Percentiles rank a stretch among this genome's conserved stretches.
Conservation (phyloP, 805 yeast genomes). For the Ogataea saltuana region DNA sequence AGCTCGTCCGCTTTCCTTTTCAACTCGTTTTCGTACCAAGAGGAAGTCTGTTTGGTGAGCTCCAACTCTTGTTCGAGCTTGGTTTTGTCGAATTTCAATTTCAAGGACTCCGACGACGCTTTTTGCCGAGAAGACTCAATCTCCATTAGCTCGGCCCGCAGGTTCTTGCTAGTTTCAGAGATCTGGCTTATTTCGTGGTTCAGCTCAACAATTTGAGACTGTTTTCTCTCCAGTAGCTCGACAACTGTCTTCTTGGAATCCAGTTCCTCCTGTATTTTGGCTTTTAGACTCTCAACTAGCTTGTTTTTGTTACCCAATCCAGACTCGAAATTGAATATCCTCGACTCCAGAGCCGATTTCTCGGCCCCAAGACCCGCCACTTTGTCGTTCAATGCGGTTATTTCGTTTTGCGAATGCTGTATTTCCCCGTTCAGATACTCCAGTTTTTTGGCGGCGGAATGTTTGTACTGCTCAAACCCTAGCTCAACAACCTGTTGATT, state of each 20-base stretch:
- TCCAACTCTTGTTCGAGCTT: conserved; percentile 34
- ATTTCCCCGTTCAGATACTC: conserved; percentile 36
- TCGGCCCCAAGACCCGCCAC: conserved; percentile 23
- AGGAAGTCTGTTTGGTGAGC: conserved; percentile 33
- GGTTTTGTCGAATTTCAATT: conserved; percentile 29
- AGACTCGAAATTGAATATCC: neutral
- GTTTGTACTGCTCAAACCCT: conserved; percentile 42
- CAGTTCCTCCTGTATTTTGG: conserved; percentile 20
- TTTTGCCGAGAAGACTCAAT: conserved; percentile 35
- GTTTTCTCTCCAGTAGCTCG: conserved; percentile 39
- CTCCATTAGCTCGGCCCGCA: conserved; percentile 44
- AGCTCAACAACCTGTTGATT: conserved; percentile 40
- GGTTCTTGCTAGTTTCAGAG: conserved; percentile 41
- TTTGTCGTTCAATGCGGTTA: conserved; percentile 25
- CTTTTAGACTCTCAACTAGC: conserved; percentile 13
- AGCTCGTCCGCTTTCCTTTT: conserved; percentile 31
- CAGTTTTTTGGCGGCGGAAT: conserved; percentile 34
- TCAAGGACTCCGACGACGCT: conserved; percentile 26
- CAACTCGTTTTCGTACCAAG: conserved; percentile 40
- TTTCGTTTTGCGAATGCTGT: conserved; percentile 24
- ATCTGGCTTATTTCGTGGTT: conserved; percentile 45
- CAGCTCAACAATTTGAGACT: conserved; percentile 36
- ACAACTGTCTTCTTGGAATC: conserved; percentile 35
- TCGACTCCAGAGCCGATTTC: conserved; percentile 20
- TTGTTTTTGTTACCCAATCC: conserved; percentile 10